Base-by-base conservation (phyloP, 2,329 filamentous ascomycete genomes). In the Venturia effusa region DNA sequence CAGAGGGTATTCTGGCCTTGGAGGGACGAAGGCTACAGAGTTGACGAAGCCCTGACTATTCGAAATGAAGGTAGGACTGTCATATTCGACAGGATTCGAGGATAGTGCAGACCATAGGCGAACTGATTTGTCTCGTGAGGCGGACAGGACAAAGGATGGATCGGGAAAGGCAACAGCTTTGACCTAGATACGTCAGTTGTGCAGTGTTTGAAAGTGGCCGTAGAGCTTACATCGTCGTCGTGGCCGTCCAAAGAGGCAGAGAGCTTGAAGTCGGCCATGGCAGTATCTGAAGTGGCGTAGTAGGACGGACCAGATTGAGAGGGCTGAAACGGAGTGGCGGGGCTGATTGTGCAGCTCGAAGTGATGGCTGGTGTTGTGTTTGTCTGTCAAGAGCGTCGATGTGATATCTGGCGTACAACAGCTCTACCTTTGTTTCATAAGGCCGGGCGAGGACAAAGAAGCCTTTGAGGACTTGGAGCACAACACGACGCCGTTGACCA, bases 81-180 rank as follows among this genome's bases (percentile, higher is more conserved):
- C 89, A 75, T 89, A 97, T 22, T 77, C 76, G 0, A 88, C 87
- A 37, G 90, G 89, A 30, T 81, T 80, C 54, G 83, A 78, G 55
- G 84, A 83, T 32, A 83, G 80, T 65, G 86, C 85, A 68, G 85
- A 88, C 94, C 94, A 99, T 68, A 90, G 78, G 60, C 93, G 88
- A 63, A 97, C 92, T 19, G 90, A 95, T 70, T 88, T 89, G 78
- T 99, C 94, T 77, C 94, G 84, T 59, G 94, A 97, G 41, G 90
- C 91, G 24, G 94, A 96, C 68, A 96, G 78, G 66, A 96, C 80
- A 57, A 84, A 81, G 67, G 88, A 84, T 66, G 88, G 79, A 61
- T 83, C 83, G 27, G 92, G 90, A 71, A 93, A 97, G 72, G 82
- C 82, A 69, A 96, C 88, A 67, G 86, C 89, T 70, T 93, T 91